phyloP scores from a whole-genome alignment of 176 grass and related monocot genomes.

The Juncus inflexus region DNA sequence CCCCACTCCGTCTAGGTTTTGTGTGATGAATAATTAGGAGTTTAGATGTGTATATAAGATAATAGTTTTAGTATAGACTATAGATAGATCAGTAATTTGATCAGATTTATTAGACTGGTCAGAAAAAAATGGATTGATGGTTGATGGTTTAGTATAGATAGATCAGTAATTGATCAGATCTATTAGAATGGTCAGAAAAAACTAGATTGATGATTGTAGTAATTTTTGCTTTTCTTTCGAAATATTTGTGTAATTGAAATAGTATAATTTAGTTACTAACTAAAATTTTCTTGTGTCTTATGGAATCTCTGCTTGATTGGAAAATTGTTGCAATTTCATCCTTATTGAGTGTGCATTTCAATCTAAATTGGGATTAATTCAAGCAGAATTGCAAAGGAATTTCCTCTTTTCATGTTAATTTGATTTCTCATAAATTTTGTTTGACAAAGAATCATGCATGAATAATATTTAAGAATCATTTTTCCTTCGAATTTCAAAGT shows the following conservation, averaged over 20 bases:
- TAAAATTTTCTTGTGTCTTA: constrained; percentile 6
- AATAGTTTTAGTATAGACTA: background rate
- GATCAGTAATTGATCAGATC: constrained; percentile 8
- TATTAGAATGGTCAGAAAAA: constrained; percentile 11
- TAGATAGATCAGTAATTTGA: constrained; percentile 10
- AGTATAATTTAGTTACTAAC: constrained; percentile 27
- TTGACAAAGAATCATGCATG: too few species aligned
- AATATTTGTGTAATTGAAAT: background rate
- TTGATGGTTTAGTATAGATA: background rate
- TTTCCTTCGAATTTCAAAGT: too few species aligned
- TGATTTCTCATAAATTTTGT: too few species aligned
- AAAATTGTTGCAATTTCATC: too few species aligned
- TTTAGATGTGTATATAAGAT: constrained; percentile 16
- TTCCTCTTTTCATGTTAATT: too few species aligned
- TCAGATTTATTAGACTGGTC: constrained; percentile 15
- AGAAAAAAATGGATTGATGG: background rate
- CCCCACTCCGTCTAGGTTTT: constrained; percentile 53
- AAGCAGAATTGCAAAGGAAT: too few species aligned
- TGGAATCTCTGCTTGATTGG: too few species aligned
- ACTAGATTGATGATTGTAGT: background rate
- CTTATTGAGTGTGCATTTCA: too few species aligned
- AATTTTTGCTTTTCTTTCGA: background rate
- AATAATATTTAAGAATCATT: too few species aligned
- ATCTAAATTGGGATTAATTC: too few species aligned
- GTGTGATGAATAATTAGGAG: constrained; percentile 31